These are phyloP conservation scores for Ploettnerulaceae sp. DNA, from an alignment of 2,329 filamentous ascomycete species.

Conservation along the genomic window DNA sequence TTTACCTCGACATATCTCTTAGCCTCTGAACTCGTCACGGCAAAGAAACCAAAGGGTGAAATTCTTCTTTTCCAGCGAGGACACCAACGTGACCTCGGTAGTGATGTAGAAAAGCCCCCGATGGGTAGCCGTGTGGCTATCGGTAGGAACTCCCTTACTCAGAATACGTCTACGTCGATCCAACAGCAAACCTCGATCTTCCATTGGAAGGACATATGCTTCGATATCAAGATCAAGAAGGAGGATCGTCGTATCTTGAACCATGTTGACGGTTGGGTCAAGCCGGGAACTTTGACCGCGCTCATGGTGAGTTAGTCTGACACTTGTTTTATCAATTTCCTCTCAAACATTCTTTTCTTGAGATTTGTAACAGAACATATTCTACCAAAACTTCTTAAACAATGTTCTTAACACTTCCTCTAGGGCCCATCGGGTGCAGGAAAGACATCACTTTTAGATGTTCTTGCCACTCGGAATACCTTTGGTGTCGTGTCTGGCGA, in stretches of 20 bases:
- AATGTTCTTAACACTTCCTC: slow-evolving; percentile 55
- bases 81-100: slow-evolving; percentile 45
- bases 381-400: slow-evolving; percentile 34
- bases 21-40: slow-evolving; percentile 54
- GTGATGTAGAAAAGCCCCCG: slow-evolving; percentile 61
- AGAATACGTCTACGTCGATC: slow-evolving; percentile 11
- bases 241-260: slow-evolving; percentile 60
- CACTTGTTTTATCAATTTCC: slow-evolving; percentile 78
- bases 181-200: slow-evolving; percentile 27
- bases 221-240: slow-evolving; percentile 65
- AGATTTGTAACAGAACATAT: slow-evolving; percentile 79
- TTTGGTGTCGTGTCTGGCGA: slow-evolving; percentile 85
- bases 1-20: slow-evolving; percentile 57
- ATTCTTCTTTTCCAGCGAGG: slow-evolving; percentile 68
- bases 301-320: slow-evolving; percentile 61
- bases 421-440: slow-evolving; percentile 64
- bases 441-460: slow-evolving; percentile 78
- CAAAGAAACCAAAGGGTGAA: slow-evolving; percentile 66
- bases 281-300: slow-evolving; percentile 63
- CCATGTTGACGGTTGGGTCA: slow-evolving; percentile 65
- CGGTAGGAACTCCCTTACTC: too few species aligned
- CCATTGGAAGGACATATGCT: slow-evolving; percentile 48
- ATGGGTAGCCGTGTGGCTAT: too few species aligned
- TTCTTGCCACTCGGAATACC: slow-evolving; percentile 70
- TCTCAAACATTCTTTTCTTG: slow-evolving; percentile 73